Base-by-base conservation (phyloP, 805 yeast species). In the Metschnikowia peoriensis region DNA sequence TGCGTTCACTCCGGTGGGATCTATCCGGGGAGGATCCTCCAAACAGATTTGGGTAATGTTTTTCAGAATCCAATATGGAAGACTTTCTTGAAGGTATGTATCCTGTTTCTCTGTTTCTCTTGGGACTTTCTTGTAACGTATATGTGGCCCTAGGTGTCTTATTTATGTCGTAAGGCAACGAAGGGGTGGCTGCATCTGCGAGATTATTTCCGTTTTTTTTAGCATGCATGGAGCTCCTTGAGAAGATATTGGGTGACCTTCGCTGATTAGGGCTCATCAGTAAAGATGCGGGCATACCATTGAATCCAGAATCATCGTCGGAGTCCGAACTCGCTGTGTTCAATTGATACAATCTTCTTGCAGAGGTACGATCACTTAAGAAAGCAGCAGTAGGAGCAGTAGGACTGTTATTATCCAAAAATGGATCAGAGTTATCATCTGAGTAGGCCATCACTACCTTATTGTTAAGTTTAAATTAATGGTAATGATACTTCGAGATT, bases 71-170 rank as follows among this genome's bases (percentile, higher is more conserved):
- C 32, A 59, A 61, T 17, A 66, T 71, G 37, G 57, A 84, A 76
- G 12, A 79, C 68, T 4, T 84, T 71, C 6, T 84, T 11, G 45
- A 47, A 14, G 44, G 41, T 27, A 16, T 27, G 22, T 40, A 49
- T 3, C 48, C 76, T 4, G 75, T 74, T 39, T 77, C 65, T 39
- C 71, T 73, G 41, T 77, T 77, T 64, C 91, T 80, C 51, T 75
- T 79, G 35, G 96, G 96, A 85, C 66, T 88, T 92, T 58, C 82
- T 69, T 49, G 81, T 69, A 12, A 72, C 2, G 94, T 85, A 61
- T 79, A 86, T 47, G 78, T 80, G 41, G 89, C 84, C 68, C 96
- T 76, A 9, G 87, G 82, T 7, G 88, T 81, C 28, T 38, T 54
- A 14, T 38, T 44, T 5, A 38, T 44, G 16, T 53, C 56, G 38